Evolutionary conservation across 345 rosid genomes (phyloP), one percentile per base, ranked within the genome.

Genomic region (Physaria fendleri): DNA sequence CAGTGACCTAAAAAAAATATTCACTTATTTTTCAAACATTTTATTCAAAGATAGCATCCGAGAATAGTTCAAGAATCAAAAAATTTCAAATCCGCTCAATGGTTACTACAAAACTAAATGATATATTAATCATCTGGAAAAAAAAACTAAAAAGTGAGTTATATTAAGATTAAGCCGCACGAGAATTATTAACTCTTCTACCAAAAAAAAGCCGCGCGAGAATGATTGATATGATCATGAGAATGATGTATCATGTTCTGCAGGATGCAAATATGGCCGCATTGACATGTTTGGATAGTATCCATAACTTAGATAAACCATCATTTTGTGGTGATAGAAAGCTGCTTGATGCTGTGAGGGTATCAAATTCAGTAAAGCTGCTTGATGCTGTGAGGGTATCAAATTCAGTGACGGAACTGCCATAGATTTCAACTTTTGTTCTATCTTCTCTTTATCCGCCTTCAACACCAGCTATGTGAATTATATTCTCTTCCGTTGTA

Each of bases 201-300:
- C n/a, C n/a, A n/a, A n/a, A n/a, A n/a, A n/a, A n/a, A n/a, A n/a
- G n/a, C n/a, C n/a, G n/a, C n/a, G n/a, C 83, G 91, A 25, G 97
- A 81, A 72, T 81, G 74, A 21, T 82, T 83, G 66, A 76, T 84
- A 18, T 83, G 95, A 78, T 93, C 97, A 50, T 77, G 86, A 27
- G 99, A n/a, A n/a, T n/a, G n/a, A 85, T 0, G 95, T 83, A 74
- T 89, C 97, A 32, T 74, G 72, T 16, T 74, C 65, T 11, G 89
- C 73, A 20, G 91, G 94, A 14, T 79, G 83, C 33, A 93, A 64
- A 66, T 78, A 87, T 71, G 86, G 94, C 94, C 95, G 87, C 62
- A n/a, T n/a, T n/a, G n/a, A n/a, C n/a, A n/a, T n/a, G n/a, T n/a
- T n/a, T 69, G 68, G 68, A 46, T 61, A 69, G 63, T 69, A 85